Evolutionary conservation across 306 rosid genomes (phyloP), one percentile per base, ranked within the genome.

Genomic region (Delonix regia): DNA sequence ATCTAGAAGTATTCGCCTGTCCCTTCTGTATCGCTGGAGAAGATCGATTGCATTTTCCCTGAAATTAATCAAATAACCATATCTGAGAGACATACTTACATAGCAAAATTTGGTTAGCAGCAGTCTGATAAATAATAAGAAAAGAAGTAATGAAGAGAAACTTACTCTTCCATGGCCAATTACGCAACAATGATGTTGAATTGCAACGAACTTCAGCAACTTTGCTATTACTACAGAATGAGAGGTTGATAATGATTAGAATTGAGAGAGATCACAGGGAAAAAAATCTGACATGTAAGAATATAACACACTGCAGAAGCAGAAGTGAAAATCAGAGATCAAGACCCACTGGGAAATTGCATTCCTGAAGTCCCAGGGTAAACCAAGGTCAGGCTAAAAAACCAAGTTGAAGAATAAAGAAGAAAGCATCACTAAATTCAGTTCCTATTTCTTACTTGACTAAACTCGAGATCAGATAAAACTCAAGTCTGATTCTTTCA

Each of bases 111-210:
- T 30, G 7, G 68, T 30, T 55, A 53, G 55, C 71, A 77, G 36
- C 70, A 81, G 61, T 64, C 56, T 53, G 63, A 75, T 7, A 25
- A 64, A 64, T 44, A 73, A 8, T 48, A 11, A 55, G 62, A 22
- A 55, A 55, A 55, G 55, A 74, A 74, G 27, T 34, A 70, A 78
- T 28, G 67, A 63, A 27, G 33, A 38, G 27, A 64, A 41, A 78
- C 97, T 78, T 88, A 94, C 98, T 94, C 98, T 53, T 94, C 98
- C 98, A 94, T 94, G 75, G 84, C 74, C 51, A 75, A 76, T 41
- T 68, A 59, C 78, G 52, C 73, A n/a, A 28, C 72, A 41, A 55
- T 4, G 41, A 51, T 55, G 53, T 65, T 71, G 71, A 79, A 76
- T 55, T 64, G 41, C 45, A n/a, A 77, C 56, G 45, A 81, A 74